Percentiles rank a stretch among this genome's conserved stretches.
Evolutionary conservation across 805 yeast genomes (phyloP).

Genomic region (Pichia phayaonensis): DNA sequence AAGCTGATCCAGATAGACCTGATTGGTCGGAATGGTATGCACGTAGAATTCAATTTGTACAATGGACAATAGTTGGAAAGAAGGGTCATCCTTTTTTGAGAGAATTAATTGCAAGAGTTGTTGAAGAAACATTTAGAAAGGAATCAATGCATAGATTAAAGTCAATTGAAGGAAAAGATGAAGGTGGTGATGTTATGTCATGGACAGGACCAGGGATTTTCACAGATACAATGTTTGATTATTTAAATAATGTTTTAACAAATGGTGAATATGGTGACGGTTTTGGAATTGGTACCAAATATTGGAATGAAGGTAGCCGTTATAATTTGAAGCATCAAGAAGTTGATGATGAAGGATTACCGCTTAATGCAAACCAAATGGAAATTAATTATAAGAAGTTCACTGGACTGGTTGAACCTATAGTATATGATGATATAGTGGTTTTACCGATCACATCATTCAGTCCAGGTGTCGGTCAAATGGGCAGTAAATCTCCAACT

Average conservation of each 20-base stretch:
- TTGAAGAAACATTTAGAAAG: conserved; percentile 62
- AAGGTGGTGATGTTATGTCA: conserved; percentile 75
- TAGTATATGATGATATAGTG: conserved; percentile 57
- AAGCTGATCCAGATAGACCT: conserved; percentile 92
- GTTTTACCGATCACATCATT: conserved; percentile 66
- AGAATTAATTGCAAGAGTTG: conserved; percentile 70
- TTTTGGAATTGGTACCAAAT: conserved; percentile 26
- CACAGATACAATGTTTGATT: conserved; percentile 79
- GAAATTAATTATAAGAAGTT: conserved; percentile 55
- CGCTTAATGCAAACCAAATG: conserved; percentile 18
- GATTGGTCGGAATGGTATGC: conserved; percentile 96
- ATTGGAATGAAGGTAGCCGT: conserved; percentile 19
- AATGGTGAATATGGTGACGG: conserved; percentile 29
- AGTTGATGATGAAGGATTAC: conserved; percentile 18
- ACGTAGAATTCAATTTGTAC: conserved; percentile 88
- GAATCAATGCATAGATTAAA: conserved; percentile 38
- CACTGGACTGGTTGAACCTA: conserved; percentile 49
- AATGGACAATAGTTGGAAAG: conserved; percentile 91
- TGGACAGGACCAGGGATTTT: conserved; percentile 98
- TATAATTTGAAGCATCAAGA: conserved; percentile 18
- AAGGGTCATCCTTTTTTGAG: conserved; percentile 86
- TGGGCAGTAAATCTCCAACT: conserved; percentile 43
- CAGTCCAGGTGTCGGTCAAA: conserved; percentile 62
- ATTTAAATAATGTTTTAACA: conserved; percentile 55
- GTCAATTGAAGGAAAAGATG: conserved; percentile 47